Percentiles rank a stretch among this genome's conserved stretches.
These are phyloP conservation scores for Digitaria exilis DNA, from an alignment of 202 grass and related monocot species.

Conservation along the genomic window DNA sequence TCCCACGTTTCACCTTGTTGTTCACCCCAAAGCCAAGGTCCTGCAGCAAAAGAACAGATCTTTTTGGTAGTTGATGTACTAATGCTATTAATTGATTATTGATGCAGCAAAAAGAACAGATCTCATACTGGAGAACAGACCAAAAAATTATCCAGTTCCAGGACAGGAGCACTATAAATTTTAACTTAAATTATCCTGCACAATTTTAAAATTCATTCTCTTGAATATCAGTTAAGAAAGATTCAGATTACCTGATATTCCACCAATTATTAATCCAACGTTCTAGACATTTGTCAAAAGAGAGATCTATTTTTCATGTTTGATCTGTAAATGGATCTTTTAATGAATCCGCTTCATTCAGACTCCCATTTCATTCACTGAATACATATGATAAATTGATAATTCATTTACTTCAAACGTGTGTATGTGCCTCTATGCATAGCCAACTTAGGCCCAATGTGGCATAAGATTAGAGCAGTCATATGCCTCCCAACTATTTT, in stretches of 20 bases:
- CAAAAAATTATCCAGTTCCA: neutral
- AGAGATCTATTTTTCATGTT: neutral
- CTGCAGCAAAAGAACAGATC: constrained; percentile 48
- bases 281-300: neutral
- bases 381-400: neutral
- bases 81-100: neutral
- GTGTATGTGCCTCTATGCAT: neutral
- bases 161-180: neutral
- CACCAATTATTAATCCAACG: neutral
- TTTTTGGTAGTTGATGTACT: constrained; percentile 4
- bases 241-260: neutral
- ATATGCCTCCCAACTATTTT: neutral
- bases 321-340: neutral
- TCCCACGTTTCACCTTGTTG: constrained; percentile 74
- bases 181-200: neutral
- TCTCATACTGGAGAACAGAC: neutral
- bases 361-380: neutral
- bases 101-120: neutral
- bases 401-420: neutral
- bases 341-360: neutral
- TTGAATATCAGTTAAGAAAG: neutral
- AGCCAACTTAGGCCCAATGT: neutral
- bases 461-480: neutral
- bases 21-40: constrained; percentile 50
- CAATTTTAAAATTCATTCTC: neutral